Evolutionary conservation across 1,139 yeast species (phyloP).

Genomic region (Lipomyces yarrowii): DNA sequence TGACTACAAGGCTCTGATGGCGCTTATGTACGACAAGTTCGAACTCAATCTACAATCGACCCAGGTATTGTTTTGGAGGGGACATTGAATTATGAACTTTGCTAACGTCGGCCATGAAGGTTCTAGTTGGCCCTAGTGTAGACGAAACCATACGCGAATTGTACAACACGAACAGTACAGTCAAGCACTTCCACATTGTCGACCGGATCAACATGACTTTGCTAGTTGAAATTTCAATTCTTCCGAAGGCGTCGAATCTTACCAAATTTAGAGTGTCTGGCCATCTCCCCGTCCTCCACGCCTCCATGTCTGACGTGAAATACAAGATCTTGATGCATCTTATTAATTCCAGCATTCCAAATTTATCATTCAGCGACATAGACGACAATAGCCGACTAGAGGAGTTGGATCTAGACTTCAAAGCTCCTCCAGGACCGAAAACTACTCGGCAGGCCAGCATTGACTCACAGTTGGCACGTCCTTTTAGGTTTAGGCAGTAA

Average conservation of each 20-base stretch:
- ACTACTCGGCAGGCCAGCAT: not conserved
- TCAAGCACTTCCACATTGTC: conserved; percentile 59
- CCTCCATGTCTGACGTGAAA: conserved; percentile 83
- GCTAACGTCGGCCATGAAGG: conserved; percentile 33
- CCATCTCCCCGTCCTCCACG: conserved; percentile 70
- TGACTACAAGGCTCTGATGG: conserved; percentile 72
- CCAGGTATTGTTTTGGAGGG: conserved; percentile 45
- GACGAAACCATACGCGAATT: conserved; percentile 74
- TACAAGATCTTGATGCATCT: conserved; percentile 84
- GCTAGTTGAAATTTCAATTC: conserved; percentile 74
- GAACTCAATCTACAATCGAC: conserved; percentile 78
- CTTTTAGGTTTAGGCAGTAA: conserved; percentile 15
- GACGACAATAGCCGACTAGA: conserved; percentile 11
- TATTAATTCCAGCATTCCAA: conserved; percentile 70
- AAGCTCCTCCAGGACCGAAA: not conserved
- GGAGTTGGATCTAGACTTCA: conserved; percentile 9
- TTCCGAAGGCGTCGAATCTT: conserved; percentile 76
- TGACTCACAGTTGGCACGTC: conserved; percentile 7
- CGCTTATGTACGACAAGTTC: conserved; percentile 88
- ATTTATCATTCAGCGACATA: conserved; percentile 40
- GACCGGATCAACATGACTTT: conserved; percentile 77
- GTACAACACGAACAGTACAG: conserved; percentile 48
- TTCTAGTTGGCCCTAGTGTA: conserved; percentile 81
- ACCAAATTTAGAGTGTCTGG: conserved; percentile 78
- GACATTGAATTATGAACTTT: not conserved